Evolutionary conservation across 768 basidiomycete species (phyloP).

Genomic region (Naganishia kalamii): DNA sequence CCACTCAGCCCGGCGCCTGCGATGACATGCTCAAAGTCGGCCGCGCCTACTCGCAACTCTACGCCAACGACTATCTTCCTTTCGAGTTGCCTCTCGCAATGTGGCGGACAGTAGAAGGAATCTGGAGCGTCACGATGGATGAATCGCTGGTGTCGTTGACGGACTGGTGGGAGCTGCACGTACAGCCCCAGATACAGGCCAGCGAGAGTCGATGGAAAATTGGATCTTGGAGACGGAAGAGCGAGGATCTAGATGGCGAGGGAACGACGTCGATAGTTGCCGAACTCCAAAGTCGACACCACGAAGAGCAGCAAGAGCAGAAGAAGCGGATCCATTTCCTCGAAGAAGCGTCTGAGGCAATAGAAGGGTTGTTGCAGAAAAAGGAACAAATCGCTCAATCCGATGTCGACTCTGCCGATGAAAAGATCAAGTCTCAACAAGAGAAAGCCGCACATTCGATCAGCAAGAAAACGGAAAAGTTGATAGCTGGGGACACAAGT

Average conservation of each 20-base stretch:
- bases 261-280: background rate
- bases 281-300: background rate
- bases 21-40: background rate
- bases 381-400: background rate
- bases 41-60: background rate
- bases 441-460: background rate
- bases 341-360: background rate
- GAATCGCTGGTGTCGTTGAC: background rate
- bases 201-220: slow-evolving; percentile 6
- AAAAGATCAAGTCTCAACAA: background rate
- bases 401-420: background rate
- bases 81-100: background rate
- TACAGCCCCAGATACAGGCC: background rate
- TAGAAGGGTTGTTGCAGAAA: background rate
- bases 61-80: background rate
- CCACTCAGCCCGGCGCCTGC: background rate
- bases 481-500: background rate
- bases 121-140: slow-evolving; percentile 14
- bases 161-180: slow-evolving; percentile 10
- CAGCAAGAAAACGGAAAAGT: background rate
- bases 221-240: background rate
- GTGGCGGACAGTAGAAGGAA: slow-evolving; percentile 12
- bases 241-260: background rate
- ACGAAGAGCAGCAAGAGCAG: background rate
- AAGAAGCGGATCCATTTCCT: background rate